These are phyloP conservation scores for Erythrophleum ivorense DNA, from an alignment of 331 rosid genomes.

Conservation along the genomic window DNA sequence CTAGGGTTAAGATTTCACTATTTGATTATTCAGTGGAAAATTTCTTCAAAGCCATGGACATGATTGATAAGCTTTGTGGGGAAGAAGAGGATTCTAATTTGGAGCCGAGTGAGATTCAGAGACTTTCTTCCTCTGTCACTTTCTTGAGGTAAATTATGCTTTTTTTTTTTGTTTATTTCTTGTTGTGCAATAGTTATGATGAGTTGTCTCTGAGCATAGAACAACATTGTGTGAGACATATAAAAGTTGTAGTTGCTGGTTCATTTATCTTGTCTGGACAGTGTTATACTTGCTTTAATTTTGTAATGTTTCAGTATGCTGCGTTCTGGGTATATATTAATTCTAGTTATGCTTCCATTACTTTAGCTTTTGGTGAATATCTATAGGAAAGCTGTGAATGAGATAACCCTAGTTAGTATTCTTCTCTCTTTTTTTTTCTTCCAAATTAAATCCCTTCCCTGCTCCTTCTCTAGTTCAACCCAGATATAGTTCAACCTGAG, in stretches of 20 bases:
- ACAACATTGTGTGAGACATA: too few species aligned
- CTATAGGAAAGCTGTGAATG: not conserved
- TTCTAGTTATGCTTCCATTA: not conserved
- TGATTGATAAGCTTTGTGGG: constrained; percentile 65
- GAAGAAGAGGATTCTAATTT: constrained; percentile 44
- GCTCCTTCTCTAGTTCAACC: not conserved
- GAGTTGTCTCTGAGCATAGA: not conserved
- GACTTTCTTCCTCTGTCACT: constrained; percentile 59
- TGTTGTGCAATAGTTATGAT: not conserved
- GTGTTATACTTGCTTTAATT: not conserved
- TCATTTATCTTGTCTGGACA: not conserved
- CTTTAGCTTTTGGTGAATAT: not conserved
- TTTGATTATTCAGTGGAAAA: constrained; percentile 72
- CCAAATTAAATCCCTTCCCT: not conserved
- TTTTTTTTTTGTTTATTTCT: not conserved
- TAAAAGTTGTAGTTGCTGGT: not conserved
- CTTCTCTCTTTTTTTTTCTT: not conserved
- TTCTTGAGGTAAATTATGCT: constrained; percentile 64
- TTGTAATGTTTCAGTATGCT: not conserved
- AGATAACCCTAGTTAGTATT: not conserved
- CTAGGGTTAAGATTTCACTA: constrained; percentile 44
- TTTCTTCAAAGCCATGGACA: constrained; percentile 63
- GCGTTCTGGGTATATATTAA: not conserved
- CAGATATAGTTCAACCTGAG: not conserved
- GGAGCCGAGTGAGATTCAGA: constrained; percentile 55